phyloP scores from a whole-genome alignment of 352 stramenopile species.

The Phytopythium kandeliae region DNA sequence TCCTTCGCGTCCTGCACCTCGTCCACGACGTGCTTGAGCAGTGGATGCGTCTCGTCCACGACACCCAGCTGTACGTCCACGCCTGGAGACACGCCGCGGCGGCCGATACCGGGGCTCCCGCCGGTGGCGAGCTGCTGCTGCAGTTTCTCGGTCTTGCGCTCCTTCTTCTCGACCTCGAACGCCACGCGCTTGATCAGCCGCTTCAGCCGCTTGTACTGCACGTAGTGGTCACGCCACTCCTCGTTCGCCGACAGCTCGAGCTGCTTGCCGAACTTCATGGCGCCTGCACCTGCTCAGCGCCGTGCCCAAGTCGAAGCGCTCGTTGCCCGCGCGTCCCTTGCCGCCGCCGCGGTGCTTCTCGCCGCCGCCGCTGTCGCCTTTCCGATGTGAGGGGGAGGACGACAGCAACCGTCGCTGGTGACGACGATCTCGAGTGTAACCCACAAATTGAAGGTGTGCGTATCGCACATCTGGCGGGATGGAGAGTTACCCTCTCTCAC shows the following conservation, averaged over 20 bases:
- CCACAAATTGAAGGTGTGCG: too few relatives aligned
- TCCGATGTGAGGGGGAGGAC: too few relatives aligned
- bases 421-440: too few relatives aligned
- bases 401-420: too few relatives aligned
- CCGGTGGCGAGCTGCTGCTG: conserved; percentile 33
- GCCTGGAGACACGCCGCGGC: conserved; percentile 1
- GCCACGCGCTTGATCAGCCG: conserved; percentile 87
- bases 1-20: conserved; percentile 70
- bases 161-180: conserved; percentile 85
- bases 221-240: conserved; percentile 87
- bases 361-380: too few relatives aligned
- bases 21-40: conserved; percentile 42
- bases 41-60: conserved; percentile 60
- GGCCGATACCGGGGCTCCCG: conserved; percentile 1
- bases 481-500: too few relatives aligned
- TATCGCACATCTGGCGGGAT: too few relatives aligned
- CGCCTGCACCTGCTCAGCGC: background rate
- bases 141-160: conserved; percentile 64
- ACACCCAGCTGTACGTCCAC: conserved; percentile 21
- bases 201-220: conserved; percentile 91
- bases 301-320: too few relatives aligned
- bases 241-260: conserved; percentile 86
- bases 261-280: conserved; percentile 93
- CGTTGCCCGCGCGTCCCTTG: too few relatives aligned
- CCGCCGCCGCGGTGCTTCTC: too few relatives aligned